Evolutionary conservation across 257 asterid genomes (phyloP).

Genomic region (Solanum virginianum): DNA sequence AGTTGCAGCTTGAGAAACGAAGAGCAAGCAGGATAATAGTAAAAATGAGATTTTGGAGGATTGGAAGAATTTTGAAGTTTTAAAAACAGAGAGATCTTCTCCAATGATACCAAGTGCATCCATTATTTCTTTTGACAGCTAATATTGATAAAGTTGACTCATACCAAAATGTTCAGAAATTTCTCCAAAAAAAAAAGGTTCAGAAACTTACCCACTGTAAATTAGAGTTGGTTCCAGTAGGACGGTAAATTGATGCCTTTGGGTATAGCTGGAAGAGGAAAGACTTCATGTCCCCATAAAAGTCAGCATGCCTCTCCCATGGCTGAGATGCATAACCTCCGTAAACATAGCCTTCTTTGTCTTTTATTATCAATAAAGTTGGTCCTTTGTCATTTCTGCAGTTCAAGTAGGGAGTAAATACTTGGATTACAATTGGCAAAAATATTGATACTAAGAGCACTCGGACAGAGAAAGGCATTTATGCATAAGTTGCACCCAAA

Average conservation of each 20-base stretch:
- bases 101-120: background rate
- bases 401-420: constrained; percentile 21
- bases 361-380: constrained; percentile 68
- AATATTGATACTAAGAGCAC: background rate
- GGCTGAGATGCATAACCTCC: constrained; percentile 98
- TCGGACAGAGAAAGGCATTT: background rate
- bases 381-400: constrained; percentile 67
- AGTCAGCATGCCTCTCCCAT: constrained; percentile 85
- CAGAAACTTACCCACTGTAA: constrained; percentile 69
- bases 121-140: background rate
- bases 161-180: constrained; percentile 3
- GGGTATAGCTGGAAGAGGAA: constrained; percentile 83
- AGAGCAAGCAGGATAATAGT: background rate
- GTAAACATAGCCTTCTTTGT: constrained; percentile 65
- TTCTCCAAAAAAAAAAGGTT: background rate
- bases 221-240: constrained; percentile 82
- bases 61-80: background rate
- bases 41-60: background rate
- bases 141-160: background rate
- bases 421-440: background rate
- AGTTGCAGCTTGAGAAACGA: background rate
- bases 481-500: background rate
- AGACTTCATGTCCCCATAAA: constrained; percentile 75
- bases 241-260: constrained; percentile 64
- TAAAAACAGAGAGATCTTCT: background rate